These are phyloP conservation scores for Neurospora sp. DNA, from an alignment of 495 filamentous ascomycete genomes.

Conservation along the genomic window DNA sequence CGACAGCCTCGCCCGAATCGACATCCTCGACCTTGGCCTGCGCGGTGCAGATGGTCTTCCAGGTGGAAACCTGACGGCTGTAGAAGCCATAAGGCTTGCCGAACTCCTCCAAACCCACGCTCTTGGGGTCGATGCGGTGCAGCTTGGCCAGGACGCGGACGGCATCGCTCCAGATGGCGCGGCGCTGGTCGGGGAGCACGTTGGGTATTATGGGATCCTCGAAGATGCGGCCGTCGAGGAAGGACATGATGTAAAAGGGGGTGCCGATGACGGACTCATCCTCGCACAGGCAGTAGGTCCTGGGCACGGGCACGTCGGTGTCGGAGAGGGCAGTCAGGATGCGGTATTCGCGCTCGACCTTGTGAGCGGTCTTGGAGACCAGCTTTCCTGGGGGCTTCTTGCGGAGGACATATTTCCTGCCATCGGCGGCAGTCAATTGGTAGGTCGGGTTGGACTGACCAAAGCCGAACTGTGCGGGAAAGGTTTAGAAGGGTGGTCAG, in stretches of 20 bases:
- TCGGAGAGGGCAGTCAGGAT: constrained; percentile 72
- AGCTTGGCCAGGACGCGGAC: constrained; percentile 75
- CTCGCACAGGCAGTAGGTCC: constrained; percentile 76
- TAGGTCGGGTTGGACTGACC: constrained; percentile 98
- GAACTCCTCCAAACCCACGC: constrained; percentile 58
- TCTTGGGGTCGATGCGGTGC: constrained; percentile 60
- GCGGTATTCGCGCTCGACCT: constrained; percentile 89
- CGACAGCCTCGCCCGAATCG: constrained; percentile 65
- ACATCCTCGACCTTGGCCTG: constrained; percentile 69
- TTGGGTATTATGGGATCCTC: constrained; percentile 76
- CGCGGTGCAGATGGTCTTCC: constrained; percentile 62
- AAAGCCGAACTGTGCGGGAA: constrained; percentile 66
- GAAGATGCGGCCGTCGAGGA: constrained; percentile 84
- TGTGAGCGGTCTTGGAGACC: constrained; percentile 85
- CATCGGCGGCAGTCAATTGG: constrained; percentile 61
- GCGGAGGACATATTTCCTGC: constrained; percentile 68
- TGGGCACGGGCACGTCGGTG: constrained; percentile 81
- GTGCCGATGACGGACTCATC: constrained; percentile 73
- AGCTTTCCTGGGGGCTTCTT: constrained; percentile 94
- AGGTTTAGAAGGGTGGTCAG: neutral
- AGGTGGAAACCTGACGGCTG: constrained; percentile 73
- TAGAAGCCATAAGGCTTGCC: constrained; percentile 76
- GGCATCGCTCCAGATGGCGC: constrained; percentile 77
- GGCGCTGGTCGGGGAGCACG: constrained; percentile 58
- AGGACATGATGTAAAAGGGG: constrained; percentile 94